Evolutionary conservation across 2,329 filamentous ascomycete genomes (phyloP).

Genomic region (Gremmenia infestans): DNA sequence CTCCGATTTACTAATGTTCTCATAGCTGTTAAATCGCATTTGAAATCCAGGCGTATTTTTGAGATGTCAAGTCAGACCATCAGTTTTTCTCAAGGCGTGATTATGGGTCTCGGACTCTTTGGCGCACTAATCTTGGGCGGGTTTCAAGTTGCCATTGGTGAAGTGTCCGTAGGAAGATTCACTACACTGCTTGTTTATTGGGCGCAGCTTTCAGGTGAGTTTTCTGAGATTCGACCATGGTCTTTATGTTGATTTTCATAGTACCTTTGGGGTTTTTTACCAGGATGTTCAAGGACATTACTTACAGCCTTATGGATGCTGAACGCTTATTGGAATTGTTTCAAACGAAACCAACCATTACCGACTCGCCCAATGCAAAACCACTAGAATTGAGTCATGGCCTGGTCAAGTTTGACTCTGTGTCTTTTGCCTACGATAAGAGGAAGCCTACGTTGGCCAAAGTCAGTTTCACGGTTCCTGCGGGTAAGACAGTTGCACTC

Average conservation of each 20-base stretch:
- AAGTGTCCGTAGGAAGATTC: constrained; percentile 53
- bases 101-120: constrained; percentile 45
- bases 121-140: constrained; percentile 32
- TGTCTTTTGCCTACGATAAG: constrained; percentile 35
- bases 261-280: constrained; percentile 35
- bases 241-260: constrained; percentile 1
- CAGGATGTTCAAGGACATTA: constrained; percentile 43
- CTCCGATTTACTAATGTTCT: constrained; percentile 28
- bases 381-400: constrained; percentile 39
- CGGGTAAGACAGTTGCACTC: constrained; percentile 39
- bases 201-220: constrained; percentile 42
- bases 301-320: constrained; percentile 56
- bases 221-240: constrained; percentile 2
- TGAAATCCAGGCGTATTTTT: constrained; percentile 33
- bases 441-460: constrained; percentile 31
- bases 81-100: constrained; percentile 50
- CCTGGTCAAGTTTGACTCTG: constrained; percentile 30
- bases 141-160: constrained; percentile 33
- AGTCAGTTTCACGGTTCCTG: constrained; percentile 31
- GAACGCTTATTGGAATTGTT: constrained; percentile 56
- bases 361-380: constrained; percentile 41
- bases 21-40: constrained; percentile 34
- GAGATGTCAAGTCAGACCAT: constrained; percentile 33
- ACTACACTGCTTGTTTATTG: constrained; percentile 64
- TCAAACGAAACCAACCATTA: constrained; percentile 51